phyloP scores from a whole-genome alignment of 2,329 filamentous ascomycete species.

The Neodidymelliopsis sp. region DNA sequence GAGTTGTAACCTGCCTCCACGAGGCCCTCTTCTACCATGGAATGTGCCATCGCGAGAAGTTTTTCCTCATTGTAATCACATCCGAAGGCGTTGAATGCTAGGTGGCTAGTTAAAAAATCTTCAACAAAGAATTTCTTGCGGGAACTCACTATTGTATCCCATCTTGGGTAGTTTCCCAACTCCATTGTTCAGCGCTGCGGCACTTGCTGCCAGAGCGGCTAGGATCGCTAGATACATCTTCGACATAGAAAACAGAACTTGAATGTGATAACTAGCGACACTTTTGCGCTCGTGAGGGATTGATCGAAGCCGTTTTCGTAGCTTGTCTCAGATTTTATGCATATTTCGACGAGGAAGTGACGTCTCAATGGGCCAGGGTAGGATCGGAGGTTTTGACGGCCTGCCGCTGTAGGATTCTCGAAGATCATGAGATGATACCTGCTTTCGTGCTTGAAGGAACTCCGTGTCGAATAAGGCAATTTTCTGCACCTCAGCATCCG shows the following conservation, averaged over 20 bases:
- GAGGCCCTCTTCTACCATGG: conserved; percentile 15
- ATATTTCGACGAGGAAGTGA: not conserved
- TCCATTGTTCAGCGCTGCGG: conserved; percentile 8
- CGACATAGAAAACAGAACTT: not conserved
- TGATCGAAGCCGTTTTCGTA: too few relatives aligned
- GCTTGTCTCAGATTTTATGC: not conserved
- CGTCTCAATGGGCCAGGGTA: not conserved
- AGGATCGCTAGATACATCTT: not conserved
- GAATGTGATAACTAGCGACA: too few relatives aligned
- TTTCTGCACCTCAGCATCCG: not conserved
- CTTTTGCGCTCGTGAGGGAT: too few relatives aligned
- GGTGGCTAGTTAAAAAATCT: not conserved
- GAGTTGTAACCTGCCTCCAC: conserved; percentile 18
- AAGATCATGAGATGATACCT: not conserved
- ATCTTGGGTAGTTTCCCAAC: conserved; percentile 17
- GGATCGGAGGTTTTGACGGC: not conserved
- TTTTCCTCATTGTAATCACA: conserved; percentile 16
- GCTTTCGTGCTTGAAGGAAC: not conserved
- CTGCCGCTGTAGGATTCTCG: not conserved
- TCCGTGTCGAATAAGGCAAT: conserved; percentile 1
- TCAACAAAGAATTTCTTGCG: too few relatives aligned
- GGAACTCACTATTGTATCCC: conserved; percentile 13
- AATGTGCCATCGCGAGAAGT: conserved; percentile 10
- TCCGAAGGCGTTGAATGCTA: conserved; percentile 15
- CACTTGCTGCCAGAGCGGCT: not conserved